Conservation (phyloP, 1,139 yeast species). For the Kazachstania sp. region DNA sequence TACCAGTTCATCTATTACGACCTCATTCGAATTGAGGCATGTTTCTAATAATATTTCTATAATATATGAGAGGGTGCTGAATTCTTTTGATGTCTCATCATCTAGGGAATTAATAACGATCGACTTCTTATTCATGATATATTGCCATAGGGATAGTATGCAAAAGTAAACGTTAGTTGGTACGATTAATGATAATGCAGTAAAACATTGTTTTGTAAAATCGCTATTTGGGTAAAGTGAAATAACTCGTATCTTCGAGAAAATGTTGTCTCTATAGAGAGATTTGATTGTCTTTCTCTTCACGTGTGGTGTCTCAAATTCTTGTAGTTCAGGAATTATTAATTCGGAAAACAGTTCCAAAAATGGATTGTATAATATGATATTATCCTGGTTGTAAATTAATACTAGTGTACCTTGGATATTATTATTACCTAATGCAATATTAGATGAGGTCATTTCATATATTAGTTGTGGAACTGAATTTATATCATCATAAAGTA, state of each 20-base stretch:
- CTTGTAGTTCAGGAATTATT: neutral
- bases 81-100: neutral
- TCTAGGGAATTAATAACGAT: neutral
- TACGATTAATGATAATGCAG: conserved; percentile 16
- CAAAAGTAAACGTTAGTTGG: conserved; percentile 9
- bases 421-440: conserved; percentile 11
- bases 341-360: conserved; percentile 45
- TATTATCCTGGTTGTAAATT: conserved; percentile 15
- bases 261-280: conserved; percentile 34
- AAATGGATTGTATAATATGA: conserved; percentile 58
- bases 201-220: conserved; percentile 12
- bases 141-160: conserved; percentile 19
- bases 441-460: conserved; percentile 1
- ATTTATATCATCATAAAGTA: neutral
- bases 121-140: neutral
- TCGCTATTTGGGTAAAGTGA: conserved; percentile 15
- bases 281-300: neutral
- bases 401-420: neutral
- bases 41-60: neutral
- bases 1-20: neutral
- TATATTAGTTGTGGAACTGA: neutral
- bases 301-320: neutral
- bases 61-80: conserved; percentile 13
- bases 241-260: conserved; percentile 8
- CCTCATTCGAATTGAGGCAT: neutral